phyloP scores from a whole-genome alignment of 129 eudicot genomes.

The Mikania micrantha region DNA sequence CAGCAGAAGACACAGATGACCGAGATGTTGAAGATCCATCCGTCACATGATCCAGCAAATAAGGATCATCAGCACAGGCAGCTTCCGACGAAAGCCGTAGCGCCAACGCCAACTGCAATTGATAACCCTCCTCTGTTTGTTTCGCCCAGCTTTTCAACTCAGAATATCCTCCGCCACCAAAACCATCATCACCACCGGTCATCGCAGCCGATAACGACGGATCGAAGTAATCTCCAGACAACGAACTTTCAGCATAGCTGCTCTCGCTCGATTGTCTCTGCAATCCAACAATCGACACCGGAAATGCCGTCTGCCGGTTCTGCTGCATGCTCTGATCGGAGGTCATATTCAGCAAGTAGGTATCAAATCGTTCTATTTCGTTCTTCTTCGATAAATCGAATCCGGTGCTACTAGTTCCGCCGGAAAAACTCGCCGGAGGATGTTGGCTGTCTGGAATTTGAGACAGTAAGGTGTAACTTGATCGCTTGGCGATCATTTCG shows the following conservation, averaged over 20 bases:
- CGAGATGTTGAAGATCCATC: conserved; percentile 33
- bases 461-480: conserved; percentile 48
- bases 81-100: conserved; percentile 80
- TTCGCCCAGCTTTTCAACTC: conserved; percentile 87
- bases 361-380: conserved; percentile 5
- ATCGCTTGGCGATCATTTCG: conserved; percentile 56
- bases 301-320: conserved; percentile 35
- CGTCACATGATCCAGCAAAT: conserved; percentile 57
- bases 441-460: conserved; percentile 42
- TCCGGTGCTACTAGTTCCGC: conserved; percentile 19
- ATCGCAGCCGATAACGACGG: conserved; percentile 27
- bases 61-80: conserved; percentile 71
- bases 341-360: conserved; percentile 23
- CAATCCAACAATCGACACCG: conserved; percentile 35
- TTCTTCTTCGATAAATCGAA: conserved; percentile 31
- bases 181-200: conserved; percentile 25
- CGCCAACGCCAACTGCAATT: conserved; percentile 84
- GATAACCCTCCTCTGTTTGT: conserved; percentile 94
- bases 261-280: conserved; percentile 89
- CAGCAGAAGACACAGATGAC: conserved; percentile 39
- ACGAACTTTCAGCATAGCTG: conserved; percentile 76
- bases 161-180: conserved; percentile 32
- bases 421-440: conserved; percentile 21
- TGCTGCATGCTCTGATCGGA: conserved; percentile 43
- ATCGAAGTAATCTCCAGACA: conserved; percentile 57